Evolutionary conservation across 441 rosid genomes (phyloP).

Genomic region (Bruguiera hainesii): DNA sequence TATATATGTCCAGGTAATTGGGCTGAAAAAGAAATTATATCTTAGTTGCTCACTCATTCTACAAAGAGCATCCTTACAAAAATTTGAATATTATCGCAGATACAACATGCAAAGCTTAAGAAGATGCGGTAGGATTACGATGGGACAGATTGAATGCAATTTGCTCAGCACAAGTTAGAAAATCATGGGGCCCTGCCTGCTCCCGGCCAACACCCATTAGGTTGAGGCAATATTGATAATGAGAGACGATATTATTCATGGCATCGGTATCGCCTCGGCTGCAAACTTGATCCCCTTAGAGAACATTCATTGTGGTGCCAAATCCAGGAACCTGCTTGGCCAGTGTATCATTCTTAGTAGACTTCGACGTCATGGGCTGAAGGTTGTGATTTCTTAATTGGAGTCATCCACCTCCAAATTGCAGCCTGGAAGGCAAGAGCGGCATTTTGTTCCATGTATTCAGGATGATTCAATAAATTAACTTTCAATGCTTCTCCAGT

Average conservation of each 20-base stretch:
- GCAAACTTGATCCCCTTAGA: constrained; percentile 67
- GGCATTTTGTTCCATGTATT: constrained; percentile 86
- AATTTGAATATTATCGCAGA: not conserved
- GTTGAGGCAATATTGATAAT: constrained; percentile 75
- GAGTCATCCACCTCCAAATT: constrained; percentile 89
- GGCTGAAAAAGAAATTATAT: constrained; percentile 4
- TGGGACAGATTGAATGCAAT: constrained; percentile 53
- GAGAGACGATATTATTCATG: constrained; percentile 78
- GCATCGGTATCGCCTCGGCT: constrained; percentile 73
- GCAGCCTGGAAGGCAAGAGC: constrained; percentile 92
- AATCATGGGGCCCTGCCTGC: constrained; percentile 67
- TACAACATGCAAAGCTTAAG: constrained; percentile 34
- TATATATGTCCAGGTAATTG: not conserved
- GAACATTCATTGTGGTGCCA: constrained; percentile 80
- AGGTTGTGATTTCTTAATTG: constrained; percentile 71
- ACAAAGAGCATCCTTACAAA: not conserved
- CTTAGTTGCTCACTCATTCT: constrained; percentile 12
- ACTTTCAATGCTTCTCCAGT: constrained; percentile 65
- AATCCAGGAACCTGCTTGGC: constrained; percentile 68
- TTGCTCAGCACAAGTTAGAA: constrained; percentile 72
- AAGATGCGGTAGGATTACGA: constrained; percentile 35
- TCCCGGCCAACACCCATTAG: constrained; percentile 82
- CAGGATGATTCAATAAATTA: constrained; percentile 79
- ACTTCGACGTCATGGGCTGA: constrained; percentile 88
- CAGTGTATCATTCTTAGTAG: constrained; percentile 79